These are phyloP conservation scores for Russula compacta DNA, from an alignment of 768 basidiomycete species.

Conservation along the genomic window DNA sequence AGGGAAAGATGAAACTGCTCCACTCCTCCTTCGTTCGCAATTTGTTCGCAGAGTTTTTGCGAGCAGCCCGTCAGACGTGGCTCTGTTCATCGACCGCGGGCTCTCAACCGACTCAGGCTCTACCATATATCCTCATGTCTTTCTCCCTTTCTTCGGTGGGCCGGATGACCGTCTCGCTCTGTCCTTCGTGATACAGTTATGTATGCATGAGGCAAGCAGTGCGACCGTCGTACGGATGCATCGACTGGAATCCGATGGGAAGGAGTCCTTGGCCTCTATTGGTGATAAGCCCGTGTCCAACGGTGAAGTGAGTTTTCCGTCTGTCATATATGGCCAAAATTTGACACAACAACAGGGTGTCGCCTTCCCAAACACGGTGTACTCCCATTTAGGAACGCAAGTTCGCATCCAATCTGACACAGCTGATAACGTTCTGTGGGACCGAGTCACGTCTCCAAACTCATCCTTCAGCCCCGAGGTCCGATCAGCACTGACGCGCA, in stretches of 20 bases:
- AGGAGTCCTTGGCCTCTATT: conserved; percentile 26
- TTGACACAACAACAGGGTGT: conserved; percentile 30
- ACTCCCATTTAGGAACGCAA: conserved; percentile 54
- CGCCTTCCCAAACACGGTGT: conserved; percentile 60
- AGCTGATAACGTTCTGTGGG: conserved; percentile 76
- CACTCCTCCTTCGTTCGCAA: conserved; percentile 61
- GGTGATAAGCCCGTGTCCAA: conserved; percentile 20
- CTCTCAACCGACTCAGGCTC: conserved; percentile 26
- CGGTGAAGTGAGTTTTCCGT: conserved; percentile 27
- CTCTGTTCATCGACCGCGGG: conserved; percentile 77
- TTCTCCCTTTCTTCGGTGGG: conserved; percentile 90
- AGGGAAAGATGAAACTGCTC: conserved; percentile 40
- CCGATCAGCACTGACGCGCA: conserved; percentile 45
- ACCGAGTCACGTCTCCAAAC: conserved; percentile 39
- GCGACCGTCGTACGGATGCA: conserved; percentile 68
- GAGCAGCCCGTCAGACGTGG: conserved; percentile 65
- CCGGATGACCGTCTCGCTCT: conserved; percentile 87
- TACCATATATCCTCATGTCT: conserved; percentile 46
- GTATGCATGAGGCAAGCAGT: conserved; percentile 49
- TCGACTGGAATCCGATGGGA: conserved; percentile 32
- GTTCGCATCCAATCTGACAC: conserved; percentile 66
- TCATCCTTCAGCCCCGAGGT: conserved; percentile 25
- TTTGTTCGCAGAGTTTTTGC: conserved; percentile 79
- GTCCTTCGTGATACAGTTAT: conserved; percentile 70
- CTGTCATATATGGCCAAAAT: background rate